These are phyloP conservation scores for Venturia asperata DNA, from an alignment of 2,329 filamentous ascomycete genomes.

Conservation along the genomic window DNA sequence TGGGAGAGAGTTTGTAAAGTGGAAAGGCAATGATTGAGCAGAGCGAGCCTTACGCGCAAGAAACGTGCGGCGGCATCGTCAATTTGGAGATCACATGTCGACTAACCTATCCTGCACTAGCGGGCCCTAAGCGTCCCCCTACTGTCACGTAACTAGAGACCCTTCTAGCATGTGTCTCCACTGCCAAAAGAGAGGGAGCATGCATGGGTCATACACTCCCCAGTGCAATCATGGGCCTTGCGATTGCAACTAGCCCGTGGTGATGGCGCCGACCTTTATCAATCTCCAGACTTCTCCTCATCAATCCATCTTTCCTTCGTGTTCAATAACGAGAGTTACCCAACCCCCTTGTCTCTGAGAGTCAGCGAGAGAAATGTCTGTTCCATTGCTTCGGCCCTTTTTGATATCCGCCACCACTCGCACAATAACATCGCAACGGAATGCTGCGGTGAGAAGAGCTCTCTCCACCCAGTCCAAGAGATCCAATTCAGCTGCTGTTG, in stretches of 20 bases:
- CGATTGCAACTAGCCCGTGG: not conserved
- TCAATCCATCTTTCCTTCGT: not conserved
- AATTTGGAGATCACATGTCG: not conserved
- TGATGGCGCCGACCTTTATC: constrained; percentile 3
- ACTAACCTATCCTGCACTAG: not conserved
- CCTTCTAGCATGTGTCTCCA: not conserved
- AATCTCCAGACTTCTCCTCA: not conserved
- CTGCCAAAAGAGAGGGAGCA: not conserved
- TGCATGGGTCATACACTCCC: not conserved
- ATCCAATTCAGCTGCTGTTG: constrained; percentile 19
- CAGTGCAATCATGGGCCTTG: not conserved
- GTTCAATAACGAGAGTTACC: not conserved
- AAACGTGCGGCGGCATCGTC: not conserved
- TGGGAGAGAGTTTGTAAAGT: not conserved
- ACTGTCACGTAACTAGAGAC: not conserved
- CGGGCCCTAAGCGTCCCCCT: no score
- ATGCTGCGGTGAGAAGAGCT: not conserved
- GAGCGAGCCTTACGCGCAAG: not conserved
- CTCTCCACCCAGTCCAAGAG: constrained; percentile 4
- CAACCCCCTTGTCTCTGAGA: not conserved
- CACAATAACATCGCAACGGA: not conserved
- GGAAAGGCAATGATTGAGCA: not conserved
- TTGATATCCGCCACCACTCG: not conserved
- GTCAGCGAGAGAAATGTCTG: not conserved
- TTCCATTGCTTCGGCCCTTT: not conserved